These are phyloP conservation scores for Vanderwaltozyma verrucispora DNA, from an alignment of 805 yeast species.

Conservation along the genomic window DNA sequence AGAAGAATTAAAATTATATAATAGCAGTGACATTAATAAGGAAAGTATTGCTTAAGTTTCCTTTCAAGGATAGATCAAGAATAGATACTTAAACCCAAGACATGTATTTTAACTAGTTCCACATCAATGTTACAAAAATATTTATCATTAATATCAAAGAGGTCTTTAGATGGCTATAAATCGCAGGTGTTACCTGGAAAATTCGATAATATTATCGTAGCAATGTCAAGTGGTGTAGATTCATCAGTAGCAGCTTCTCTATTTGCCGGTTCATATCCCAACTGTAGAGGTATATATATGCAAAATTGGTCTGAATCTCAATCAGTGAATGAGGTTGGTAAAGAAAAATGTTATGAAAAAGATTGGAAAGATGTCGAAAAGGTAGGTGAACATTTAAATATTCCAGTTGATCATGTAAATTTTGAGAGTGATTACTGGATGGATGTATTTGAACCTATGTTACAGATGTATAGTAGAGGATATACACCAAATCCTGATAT, in stretches of 20 bases:
- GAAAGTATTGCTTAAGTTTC: background rate
- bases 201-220: conserved; percentile 60
- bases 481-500: conserved; percentile 93
- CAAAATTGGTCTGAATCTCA: conserved; percentile 66
- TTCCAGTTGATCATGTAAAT: conserved; percentile 66
- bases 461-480: conserved; percentile 59
- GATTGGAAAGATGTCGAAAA: conserved; percentile 81
- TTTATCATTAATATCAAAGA: conserved; percentile 3
- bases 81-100: no score
- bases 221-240: conserved; percentile 97
- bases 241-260: conserved; percentile 80
- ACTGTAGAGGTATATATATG: conserved; percentile 83
- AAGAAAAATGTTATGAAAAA: conserved; percentile 55
- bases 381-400: conserved; percentile 48
- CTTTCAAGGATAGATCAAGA: no score
- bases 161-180: conserved; percentile 9
- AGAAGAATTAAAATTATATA: no score
- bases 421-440: conserved; percentile 91
- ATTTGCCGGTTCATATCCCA: conserved; percentile 41
- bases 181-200: conserved; percentile 31
- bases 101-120: no score
- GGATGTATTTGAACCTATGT: conserved; percentile 88
- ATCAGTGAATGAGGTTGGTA: conserved; percentile 30
- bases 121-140: conserved; percentile 8
- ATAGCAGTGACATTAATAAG: background rate